Evolutionary conservation across 805 yeast genomes (phyloP).

Genomic region (Candida railenensis): DNA sequence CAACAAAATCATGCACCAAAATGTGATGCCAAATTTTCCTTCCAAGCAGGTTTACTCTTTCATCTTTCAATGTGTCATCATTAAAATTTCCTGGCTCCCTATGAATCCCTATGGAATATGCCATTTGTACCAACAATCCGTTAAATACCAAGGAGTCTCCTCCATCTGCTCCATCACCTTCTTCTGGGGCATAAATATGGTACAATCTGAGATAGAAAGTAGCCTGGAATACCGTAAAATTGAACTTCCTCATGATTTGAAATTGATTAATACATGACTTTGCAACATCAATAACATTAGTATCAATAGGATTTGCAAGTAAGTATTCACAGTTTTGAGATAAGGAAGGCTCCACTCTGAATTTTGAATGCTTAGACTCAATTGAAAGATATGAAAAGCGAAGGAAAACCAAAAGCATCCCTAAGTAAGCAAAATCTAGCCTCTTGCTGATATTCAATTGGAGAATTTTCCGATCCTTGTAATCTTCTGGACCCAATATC

Average conservation of each 20-base stretch:
- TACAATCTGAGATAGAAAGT: slow-evolving; percentile 57
- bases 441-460: slow-evolving; percentile 25
- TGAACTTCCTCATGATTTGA: slow-evolving; percentile 42
- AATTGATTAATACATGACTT: slow-evolving; percentile 52
- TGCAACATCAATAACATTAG: slow-evolving; percentile 41
- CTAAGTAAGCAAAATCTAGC: slow-evolving; percentile 31
- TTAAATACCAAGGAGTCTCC: slow-evolving; percentile 26
- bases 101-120: slow-evolving; percentile 46
- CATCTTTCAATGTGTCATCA: slow-evolving; percentile 19
- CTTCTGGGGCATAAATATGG: slow-evolving; percentile 57
- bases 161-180: slow-evolving; percentile 41
- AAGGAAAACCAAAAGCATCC: slow-evolving; percentile 33
- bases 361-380: slow-evolving; percentile 10
- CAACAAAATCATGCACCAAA: slow-evolving; percentile 34
- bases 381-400: slow-evolving; percentile 35
- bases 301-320: slow-evolving; percentile 37
- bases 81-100: slow-evolving; percentile 45
- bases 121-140: slow-evolving; percentile 38
- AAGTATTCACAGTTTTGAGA: slow-evolving; percentile 23
- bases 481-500: slow-evolving; percentile 39
- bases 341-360: not conserved
- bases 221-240: slow-evolving; percentile 55
- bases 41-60: slow-evolving; percentile 43
- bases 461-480: slow-evolving; percentile 17
- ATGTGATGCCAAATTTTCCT: slow-evolving; percentile 59